Base-by-base conservation (phyloP, 169 alveolate species). In the Plasmodium sp. region DNA sequence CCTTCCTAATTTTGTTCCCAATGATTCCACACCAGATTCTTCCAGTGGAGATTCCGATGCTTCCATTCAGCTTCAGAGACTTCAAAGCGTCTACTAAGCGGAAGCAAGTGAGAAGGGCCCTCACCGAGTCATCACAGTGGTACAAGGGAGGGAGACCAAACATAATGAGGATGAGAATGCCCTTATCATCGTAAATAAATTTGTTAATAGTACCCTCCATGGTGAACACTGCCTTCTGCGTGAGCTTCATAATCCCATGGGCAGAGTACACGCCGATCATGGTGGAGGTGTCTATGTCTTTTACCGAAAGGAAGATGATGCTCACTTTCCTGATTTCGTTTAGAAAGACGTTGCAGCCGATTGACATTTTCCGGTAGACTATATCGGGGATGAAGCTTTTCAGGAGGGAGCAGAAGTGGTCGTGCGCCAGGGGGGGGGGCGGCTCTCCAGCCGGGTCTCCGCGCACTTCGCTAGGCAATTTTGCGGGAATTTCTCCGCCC, bases 111-210 rank as follows among this genome's bases (percentile, higher is more conserved):
- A 96, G 92, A 16, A 97, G 96, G 9, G 98, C 96, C 81, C 98
- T 92, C 16, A 97, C 84, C 0, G 98, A 97, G 80, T 97, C 98
- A 92, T 97, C 98, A 67, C 95, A 86, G 88, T 97, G 98, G 92
- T 95, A 97, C 43, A 96, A 93, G 16, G 98, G 98, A 10, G 98
- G 98, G 81, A 97, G 96, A 7, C 98, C 98, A 93, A 97, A 95
- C 90, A 97, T 95, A 4, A 97, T 92, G 9, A 97, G 90, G 48
- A 97, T 83, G 54, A 96, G 92, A 1, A 97, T 96, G 9, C 98
- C 98, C 75, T 97, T 97, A 84, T 97, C 98, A 58, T 97, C 98
- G 33, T 96, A 97, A 18, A 96, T 84, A 58, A 97, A 96, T 83
- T 97, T 97, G 81, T 97, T 97, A 7, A 97, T 95, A 7, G 97